Evolutionary conservation across 805 yeast species (phyloP), one percentile per base, ranked within the genome.

Genomic region (Suhomyces xylopsoci): DNA sequence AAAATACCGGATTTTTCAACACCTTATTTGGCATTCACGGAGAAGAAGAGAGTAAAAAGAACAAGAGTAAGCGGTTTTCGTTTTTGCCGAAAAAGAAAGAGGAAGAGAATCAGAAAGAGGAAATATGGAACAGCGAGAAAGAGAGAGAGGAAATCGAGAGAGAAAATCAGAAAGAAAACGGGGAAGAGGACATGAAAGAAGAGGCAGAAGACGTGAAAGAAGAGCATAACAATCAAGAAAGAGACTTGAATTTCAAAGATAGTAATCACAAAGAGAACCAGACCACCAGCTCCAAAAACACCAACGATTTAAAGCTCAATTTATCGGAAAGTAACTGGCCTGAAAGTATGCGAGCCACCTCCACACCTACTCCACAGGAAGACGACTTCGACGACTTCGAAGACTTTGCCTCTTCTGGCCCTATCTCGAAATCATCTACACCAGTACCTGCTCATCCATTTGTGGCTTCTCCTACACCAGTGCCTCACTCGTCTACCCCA

Each of bases 1-100:
- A 65, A 7, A 58, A 54, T 42, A 55, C 61, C 9, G 68, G 71
- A 12, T 65, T 71, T 50, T 67, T 71, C 47, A 70, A 71, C 40
- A 51, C 65, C 10, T 61, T 71, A 15, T 71, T 70, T 56, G 73
- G 72, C 10, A 60, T 65, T 38, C 24, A 17, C 17, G 17, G 20
- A 7, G 42, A 38, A 38, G 42, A 38, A 5, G 42, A 17, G n/a
- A 17, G 7, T 14, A 15, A 14, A 7, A 36, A 38, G 24, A 38
- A 38, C 12, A 38, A 17, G 7, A 38, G 41, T 24, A 63, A 60
- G 45, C 20, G 61, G 38, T 63, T 61, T 32, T 63, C 67, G 4
- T 62, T 64, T 38, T 50, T 64, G 14, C 65, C 69, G 5, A 38
- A 38, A 19, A 45, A 45, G 34, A 12, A 14, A 10, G 15, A n/a